Evolutionary conservation across 2,329 filamentous ascomycete genomes (phyloP), one percentile per base, ranked within the genome.

Genomic region (Colletotrichum simmondsii): DNA sequence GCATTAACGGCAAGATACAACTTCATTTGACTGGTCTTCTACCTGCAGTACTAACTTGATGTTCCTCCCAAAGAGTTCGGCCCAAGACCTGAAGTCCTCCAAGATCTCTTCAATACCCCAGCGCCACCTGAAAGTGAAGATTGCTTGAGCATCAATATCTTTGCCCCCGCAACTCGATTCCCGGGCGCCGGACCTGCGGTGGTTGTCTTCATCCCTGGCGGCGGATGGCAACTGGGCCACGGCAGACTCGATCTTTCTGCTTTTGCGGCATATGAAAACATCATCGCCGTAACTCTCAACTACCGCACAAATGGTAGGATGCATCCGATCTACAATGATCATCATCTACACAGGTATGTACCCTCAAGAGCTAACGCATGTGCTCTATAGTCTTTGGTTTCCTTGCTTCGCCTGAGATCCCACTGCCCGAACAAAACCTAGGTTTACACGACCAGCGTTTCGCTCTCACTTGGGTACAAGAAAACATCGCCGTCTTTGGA

Each of bases 391-490:
- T 78, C 7, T 78, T 80, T 57, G 72, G 72, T 2, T 74, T 72
- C 37, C 68, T 68, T 1, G 19, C 62, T 14, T 49, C 63, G 1
- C 62, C 24, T 2, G 69, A 65, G 3, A 32, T 74, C 19, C 37
- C 65, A 16, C n/a, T 32, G 2, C 4, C 6, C 24, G 56, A 72
- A 30, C 46, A 69, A 7, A 81, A 80, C 37, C 74, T 80, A 10
- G 77, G 78, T 4, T 30, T 80, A 0, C 73, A 78, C n/a, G 78
- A 80, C 57, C 77, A 80, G 32, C 76, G 80, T 5, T 75, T 75
- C 6, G 80, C 78, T 2, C 77, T 81, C 0, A 77, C 82, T 14
- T 82, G 79, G 79, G 26, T 82, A 8, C 77, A 78, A 1, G 80
- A 81, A 10, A 82, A 80, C 35, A 77, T 78, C 7, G 68, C 26